Conservation (phyloP, 345 rosid species). For the Luvunga scandens region DNA sequence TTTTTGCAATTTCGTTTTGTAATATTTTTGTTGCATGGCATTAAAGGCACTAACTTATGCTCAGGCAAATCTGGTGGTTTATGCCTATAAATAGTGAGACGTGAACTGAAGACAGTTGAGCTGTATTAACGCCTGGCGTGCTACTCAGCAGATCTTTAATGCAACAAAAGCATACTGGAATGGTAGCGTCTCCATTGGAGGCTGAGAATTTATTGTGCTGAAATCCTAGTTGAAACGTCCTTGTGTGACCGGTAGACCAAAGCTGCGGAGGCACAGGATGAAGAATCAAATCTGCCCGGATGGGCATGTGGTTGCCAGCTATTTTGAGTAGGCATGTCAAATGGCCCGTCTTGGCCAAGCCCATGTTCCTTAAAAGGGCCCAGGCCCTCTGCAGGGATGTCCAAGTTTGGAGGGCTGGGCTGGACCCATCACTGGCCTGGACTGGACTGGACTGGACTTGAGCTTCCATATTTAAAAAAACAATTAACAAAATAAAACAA, state of each 20-base stretch:
- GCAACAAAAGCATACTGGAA: neutral
- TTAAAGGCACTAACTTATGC: neutral
- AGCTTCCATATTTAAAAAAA: too few relatives aligned
- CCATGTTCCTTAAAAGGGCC: too few relatives aligned
- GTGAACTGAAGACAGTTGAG: neutral
- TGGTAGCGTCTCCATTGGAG: neutral
- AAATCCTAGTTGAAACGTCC: neutral
- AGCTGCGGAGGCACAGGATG: neutral
- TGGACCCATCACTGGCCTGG: too few relatives aligned
- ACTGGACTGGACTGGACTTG: too few relatives aligned
- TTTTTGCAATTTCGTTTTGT: neutral
- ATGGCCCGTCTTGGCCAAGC: too few relatives aligned
- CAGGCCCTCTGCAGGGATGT: too few relatives aligned
- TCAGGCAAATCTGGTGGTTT: neutral
- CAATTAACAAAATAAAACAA: too few relatives aligned
- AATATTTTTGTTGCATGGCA: neutral
- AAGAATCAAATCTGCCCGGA: too few relatives aligned
- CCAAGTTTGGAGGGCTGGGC: too few relatives aligned
- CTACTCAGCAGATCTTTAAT: neutral
- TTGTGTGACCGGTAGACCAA: neutral
- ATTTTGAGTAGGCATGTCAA: too few relatives aligned
- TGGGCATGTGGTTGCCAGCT: too few relatives aligned
- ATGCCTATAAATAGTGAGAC: neutral
- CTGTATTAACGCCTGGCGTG: neutral
- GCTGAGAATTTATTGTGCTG: neutral